Base-by-base conservation (phyloP, 306 rosid species). In the Quercus aquifolioides region DNA sequence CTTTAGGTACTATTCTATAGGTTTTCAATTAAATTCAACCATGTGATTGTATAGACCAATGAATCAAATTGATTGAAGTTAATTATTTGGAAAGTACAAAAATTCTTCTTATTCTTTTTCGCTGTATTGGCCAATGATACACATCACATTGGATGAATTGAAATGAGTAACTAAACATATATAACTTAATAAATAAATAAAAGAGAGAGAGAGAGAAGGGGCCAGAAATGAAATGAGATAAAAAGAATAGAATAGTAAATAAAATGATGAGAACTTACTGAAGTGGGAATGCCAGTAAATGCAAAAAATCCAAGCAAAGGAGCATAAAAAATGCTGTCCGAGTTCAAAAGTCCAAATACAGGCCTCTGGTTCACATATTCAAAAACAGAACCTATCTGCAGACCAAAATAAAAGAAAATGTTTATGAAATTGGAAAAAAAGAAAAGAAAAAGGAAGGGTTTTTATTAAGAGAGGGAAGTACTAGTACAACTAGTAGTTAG, bases 231-330 rank as follows among this genome's bases (percentile, higher is more conserved):
- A 35, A 9, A 17, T 38, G 46, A 41, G 46, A 62, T 3, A 35
- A 51, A 73, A 52, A 79, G 62, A 60, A 23, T 9, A 59, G 28
- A 21, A 58, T n/a, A 58, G 23, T 3, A 19, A 65, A 18, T 30
- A 63, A 30, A 23, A 9, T 4, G 38, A 2, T 4, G 31, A 57
- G 59, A 76, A 80, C 86, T 91, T 86, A 93, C 99, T 74, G 99
- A 87, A 70, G 89, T 65, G 52, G 98, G 99, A 86, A 91, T 84
- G 82, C 99, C 98, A 3, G 99, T 90, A 68, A 96, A 74, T 68
- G 92, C 85, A 57, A 96, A 96, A 65, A 96, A 96, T 20, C 96
- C 99, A 71, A 96, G 98, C 88, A 96, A 52, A 28, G 98, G 99
- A 79, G 90, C 91, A 81, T 96, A 96, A 33, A 96, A 93, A 25